phyloP scores from a whole-genome alignment of 495 filamentous ascomycete species.

The Trichoderma virens region DNA sequence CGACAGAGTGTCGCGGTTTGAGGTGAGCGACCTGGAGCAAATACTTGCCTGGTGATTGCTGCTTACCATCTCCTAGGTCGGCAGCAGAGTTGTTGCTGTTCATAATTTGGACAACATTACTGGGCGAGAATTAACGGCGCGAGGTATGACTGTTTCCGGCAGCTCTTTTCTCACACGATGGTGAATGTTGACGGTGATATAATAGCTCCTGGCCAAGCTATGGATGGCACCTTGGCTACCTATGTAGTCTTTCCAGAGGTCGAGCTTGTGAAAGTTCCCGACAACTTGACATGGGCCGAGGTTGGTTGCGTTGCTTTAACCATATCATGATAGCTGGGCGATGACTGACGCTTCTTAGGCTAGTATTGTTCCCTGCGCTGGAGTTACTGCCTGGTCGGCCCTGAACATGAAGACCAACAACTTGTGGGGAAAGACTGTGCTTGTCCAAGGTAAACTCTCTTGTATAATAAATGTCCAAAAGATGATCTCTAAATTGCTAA shows the following conservation, averaged over 20 bases:
- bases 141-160: background rate
- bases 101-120: background rate
- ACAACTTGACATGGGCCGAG: slow-evolving; percentile 23
- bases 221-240: slow-evolving; percentile 32
- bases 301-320: background rate
- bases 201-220: slow-evolving; percentile 26
- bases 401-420: slow-evolving; percentile 21
- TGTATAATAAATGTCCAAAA: too few relatives aligned
- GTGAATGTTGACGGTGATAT: slow-evolving; percentile 15
- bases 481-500: background rate
- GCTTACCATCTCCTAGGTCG: background rate
- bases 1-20: slow-evolving; percentile 20
- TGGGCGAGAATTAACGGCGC: background rate
- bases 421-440: slow-evolving; percentile 26
- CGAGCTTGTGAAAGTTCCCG: slow-evolving; percentile 22
- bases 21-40: background rate
- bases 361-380: slow-evolving; percentile 29
- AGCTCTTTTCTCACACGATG: background rate
- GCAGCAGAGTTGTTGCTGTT: background rate
- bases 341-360: slow-evolving; percentile 16
- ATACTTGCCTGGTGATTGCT: background rate
- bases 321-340: background rate
- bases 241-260: slow-evolving; percentile 28
- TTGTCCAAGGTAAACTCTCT: slow-evolving; percentile 31
- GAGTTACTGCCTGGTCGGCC: slow-evolving; percentile 34